Percentiles rank a stretch among this genome's conserved stretches.
These are phyloP conservation scores for Fusarium metavorans DNA, from an alignment of 2,329 filamentous ascomycete genomes.

Conservation along the genomic window DNA sequence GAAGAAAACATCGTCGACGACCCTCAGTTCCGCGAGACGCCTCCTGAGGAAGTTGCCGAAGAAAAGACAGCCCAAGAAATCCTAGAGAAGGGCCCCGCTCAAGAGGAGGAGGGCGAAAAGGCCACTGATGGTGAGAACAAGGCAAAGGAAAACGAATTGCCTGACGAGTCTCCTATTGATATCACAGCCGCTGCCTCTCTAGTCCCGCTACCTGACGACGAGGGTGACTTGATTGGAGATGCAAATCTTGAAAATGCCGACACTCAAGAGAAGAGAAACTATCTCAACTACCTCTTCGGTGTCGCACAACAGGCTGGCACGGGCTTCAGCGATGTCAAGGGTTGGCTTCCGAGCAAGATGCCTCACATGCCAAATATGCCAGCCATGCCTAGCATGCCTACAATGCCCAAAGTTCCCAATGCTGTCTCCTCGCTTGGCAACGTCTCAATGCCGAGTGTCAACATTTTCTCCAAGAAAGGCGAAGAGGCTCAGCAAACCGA, in stretches of 20 bases:
- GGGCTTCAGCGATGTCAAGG: constrained; percentile 51
- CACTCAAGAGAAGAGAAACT: constrained; percentile 54
- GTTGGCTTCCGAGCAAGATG: constrained; percentile 59
- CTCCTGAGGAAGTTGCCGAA: constrained; percentile 51
- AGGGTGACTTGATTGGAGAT: constrained; percentile 48
- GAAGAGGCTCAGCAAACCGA: neutral
- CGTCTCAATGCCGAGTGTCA: constrained; percentile 49
- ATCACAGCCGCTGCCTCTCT: constrained; percentile 65
- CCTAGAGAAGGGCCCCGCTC: constrained; percentile 33
- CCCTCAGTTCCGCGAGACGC: constrained; percentile 56
- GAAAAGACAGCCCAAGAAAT: constrained; percentile 44
- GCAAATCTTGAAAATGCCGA: constrained; percentile 50
- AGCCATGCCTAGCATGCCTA: constrained; percentile 47
- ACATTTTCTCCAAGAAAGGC: constrained; percentile 46
- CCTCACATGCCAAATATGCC: constrained; percentile 52
- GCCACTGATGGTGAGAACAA: constrained; percentile 7
- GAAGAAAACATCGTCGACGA: constrained; percentile 61
- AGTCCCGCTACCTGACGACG: constrained; percentile 60
- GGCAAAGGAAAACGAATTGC: constrained; percentile 39
- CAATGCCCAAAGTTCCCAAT: constrained; percentile 44
- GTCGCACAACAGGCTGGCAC: constrained; percentile 63
- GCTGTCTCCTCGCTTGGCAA: constrained; percentile 47
- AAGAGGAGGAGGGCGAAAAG: constrained; percentile 24
- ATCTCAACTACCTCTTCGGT: constrained; percentile 62
- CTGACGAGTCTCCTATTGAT: constrained; percentile 58